phyloP scores from a whole-genome alignment of 345 rosid genomes.

The Psidium friedrichsthalianum region DNA sequence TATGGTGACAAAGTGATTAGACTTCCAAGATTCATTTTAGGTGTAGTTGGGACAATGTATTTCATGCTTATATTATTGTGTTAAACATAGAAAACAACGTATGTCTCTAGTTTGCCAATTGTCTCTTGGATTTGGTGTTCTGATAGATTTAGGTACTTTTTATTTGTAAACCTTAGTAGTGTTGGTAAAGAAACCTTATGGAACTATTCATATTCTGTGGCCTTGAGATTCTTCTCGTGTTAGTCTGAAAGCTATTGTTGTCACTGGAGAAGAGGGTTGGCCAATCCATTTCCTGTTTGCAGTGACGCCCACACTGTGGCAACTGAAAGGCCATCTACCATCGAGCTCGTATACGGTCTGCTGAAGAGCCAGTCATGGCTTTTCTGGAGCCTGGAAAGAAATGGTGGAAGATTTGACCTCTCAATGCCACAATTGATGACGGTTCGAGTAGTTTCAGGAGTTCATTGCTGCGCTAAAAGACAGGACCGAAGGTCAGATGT shows the following conservation, averaged over 20 bases:
- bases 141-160: not conserved
- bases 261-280: not conserved
- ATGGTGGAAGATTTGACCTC: no score
- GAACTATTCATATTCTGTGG: not conserved
- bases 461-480: not conserved
- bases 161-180: not conserved
- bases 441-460: not conserved
- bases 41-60: not conserved
- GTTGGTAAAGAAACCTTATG: not conserved
- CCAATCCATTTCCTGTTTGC: not conserved
- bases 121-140: not conserved
- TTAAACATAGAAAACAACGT: not conserved
- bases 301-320: not conserved
- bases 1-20: not conserved
- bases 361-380: not conserved
- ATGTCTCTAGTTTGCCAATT: not conserved
- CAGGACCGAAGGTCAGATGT: not conserved
- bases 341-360: not conserved
- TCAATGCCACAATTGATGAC: no score
- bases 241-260: not conserved
- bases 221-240: not conserved
- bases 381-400: not conserved
- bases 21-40: not conserved
- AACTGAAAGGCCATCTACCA: not conserved
- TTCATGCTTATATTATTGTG: not conserved